A percentile compares a stretch with the other conserved stretches of the same genome.
phyloP scores from a whole-genome alignment of 2,329 filamentous ascomycete genomes.

The Epichloe sp. region DNA sequence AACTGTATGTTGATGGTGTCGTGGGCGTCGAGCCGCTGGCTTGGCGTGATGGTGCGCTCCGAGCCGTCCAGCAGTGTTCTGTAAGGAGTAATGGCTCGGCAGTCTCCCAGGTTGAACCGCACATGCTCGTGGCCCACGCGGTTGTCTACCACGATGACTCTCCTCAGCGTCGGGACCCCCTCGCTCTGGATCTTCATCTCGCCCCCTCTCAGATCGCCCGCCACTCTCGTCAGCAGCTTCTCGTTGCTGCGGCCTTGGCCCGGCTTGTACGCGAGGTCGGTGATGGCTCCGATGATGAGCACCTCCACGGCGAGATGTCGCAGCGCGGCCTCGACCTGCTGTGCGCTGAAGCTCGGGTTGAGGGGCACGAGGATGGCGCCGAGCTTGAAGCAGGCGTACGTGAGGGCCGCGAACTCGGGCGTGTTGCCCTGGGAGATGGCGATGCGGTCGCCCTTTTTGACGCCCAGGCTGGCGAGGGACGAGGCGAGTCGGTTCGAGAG shows the following conservation, averaged over 20 bases:
- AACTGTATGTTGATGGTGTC: conserved; percentile 94
- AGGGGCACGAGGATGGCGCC: conserved; percentile 90
- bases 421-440: conserved; percentile 80
- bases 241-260: conserved; percentile 41
- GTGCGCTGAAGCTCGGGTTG: conserved; percentile 76
- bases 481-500: conserved; percentile 64
- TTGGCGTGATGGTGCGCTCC: conserved; percentile 25
- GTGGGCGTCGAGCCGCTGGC: conserved; percentile 35
- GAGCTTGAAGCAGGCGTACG: conserved; percentile 85
- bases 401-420: conserved; percentile 69
- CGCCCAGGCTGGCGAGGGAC: conserved; percentile 56
- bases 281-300: conserved; percentile 76
- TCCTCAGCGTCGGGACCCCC: conserved; percentile 54
- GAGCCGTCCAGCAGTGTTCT: conserved; percentile 24
- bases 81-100: conserved; percentile 33
- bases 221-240: conserved; percentile 30
- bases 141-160: conserved; percentile 71
- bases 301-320: conserved; percentile 60
- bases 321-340: conserved; percentile 67
- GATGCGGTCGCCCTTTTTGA: conserved; percentile 71
- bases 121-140: conserved; percentile 34
- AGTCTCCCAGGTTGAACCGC: conserved; percentile 29
- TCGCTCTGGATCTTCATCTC: conserved; percentile 20
- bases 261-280: conserved; percentile 60
- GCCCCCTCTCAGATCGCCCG: conserved; percentile 24